Evolutionary conservation across 345 rosid species (phyloP).

Genomic region (Bruguiera sexangula): DNA sequence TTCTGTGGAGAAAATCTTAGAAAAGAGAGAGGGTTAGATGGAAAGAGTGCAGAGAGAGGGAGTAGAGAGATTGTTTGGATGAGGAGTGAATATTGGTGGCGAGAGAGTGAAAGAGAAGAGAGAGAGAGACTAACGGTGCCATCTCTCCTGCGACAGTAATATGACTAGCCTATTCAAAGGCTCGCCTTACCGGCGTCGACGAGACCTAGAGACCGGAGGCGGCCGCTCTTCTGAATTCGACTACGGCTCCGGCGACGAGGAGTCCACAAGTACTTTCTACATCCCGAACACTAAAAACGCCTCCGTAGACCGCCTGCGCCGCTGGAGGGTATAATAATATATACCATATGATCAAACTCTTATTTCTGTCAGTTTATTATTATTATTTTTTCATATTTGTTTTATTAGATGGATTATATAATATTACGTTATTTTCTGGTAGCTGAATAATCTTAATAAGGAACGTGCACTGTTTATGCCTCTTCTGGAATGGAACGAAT

Average conservation of each 20-base stretch:
- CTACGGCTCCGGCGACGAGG: background rate
- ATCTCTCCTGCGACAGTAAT: constrained; percentile 37
- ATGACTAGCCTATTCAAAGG: constrained; percentile 10
- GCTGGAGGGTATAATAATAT: constrained; percentile 25
- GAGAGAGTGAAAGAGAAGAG: background rate
- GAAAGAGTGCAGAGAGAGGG: too few species aligned
- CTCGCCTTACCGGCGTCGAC: constrained; percentile 21
- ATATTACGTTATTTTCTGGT: too few species aligned
- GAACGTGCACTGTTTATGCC: too few species aligned
- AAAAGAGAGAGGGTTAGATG: too few species aligned
- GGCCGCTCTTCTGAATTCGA: constrained; percentile 4
- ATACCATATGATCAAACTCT: background rate
- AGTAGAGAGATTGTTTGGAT: background rate
- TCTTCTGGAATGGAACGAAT: too few species aligned
- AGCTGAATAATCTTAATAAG: too few species aligned
- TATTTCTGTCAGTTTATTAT: background rate
- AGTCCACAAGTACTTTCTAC: constrained; percentile 18
- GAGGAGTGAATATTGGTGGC: background rate
- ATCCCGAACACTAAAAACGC: constrained; percentile 29
- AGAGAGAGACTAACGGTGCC: constrained; percentile 17
- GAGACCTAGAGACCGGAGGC: constrained; percentile 17
- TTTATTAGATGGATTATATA: too few species aligned
- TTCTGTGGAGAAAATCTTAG: too few species aligned
- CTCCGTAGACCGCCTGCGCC: constrained; percentile 25
- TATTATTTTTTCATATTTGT: too few species aligned